Base-by-base conservation (phyloP, 306 rosid species). In the Vachellia pachyceras region DNA sequence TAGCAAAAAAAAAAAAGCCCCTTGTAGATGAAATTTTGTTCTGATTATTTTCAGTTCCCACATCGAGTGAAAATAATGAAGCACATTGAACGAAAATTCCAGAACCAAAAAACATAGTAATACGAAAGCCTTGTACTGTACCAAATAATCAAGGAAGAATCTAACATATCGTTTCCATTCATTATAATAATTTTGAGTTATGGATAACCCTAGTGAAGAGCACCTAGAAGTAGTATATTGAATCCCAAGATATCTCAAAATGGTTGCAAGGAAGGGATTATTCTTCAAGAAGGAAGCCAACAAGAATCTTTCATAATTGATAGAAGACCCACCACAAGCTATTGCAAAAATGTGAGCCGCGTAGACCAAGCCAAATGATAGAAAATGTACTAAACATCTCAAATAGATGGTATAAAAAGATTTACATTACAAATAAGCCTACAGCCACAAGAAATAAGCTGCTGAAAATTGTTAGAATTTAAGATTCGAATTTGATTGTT, bases 31-130 rank as follows among this genome's bases (percentile, higher is more conserved):
- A 45, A 65, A 52, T 54, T 79, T 44, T 47, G 54, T 23, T 82
- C 60, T 45, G 18, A 75, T 49, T 72, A 77, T 77, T n/a, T 42
- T 57, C 70, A 73, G 49, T n/a, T 42, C 25, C 77, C 57, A 57
- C 68, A 7, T 23, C 52, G 58, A 46, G 54, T 25, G 17, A 78
- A 66, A 72, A 14, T 55, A 72, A 14, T 55, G 45, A 10, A 71
- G 23, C 10, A 11, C 41, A 50, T 45, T 0, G n/a, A 23, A 7
- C 41, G 52, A 57, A 23, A 41, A 37, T 44, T 20, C 57, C 14
- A 36, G 5, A 33, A 55, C 47, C 36, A 65, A 44, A 36, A 29
- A 47, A 77, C 17, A 35, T 25, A 33, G 60, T 15, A 73, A 55
- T 78, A 15, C 37, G 42, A 5, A 40, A 18, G 35, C 33, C 72